Base-by-base conservation (phyloP, 139 green algal genomes). In the Zygnema circumcarinatum region DNA sequence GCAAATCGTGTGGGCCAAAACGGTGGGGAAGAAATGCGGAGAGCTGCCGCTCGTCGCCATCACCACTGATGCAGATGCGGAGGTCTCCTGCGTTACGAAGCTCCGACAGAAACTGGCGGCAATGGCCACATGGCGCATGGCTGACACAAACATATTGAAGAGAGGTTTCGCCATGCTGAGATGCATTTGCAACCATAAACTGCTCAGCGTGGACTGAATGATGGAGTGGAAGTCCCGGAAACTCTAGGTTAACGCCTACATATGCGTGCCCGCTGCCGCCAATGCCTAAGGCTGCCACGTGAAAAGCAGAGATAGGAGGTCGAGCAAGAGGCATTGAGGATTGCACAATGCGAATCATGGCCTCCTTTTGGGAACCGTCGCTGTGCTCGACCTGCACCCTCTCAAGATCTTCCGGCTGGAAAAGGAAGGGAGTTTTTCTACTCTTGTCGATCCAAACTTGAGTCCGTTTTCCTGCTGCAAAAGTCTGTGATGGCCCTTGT, bases 161-260 rank as follows among this genome's bases (percentile, higher is more conserved):
- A 33, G 7, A 33, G 3, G 16, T 25, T 75, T 94, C 92, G 7
- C 74, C 82, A 20, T 87, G 67, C 16, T 72, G 52, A 22, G 85
- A 31, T 2, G 89, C 89, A 72, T 85, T 92, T 25, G 76, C 67
- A 1, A 93, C 38, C 42, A 89, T 52, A 83, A 93, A 94, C 85
- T 94, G 92, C 84, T 94, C 92, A 29, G 92, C 92, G 83, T 94
- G 92, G 16, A 94, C 54, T 33, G 81, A 86, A n/a, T 80, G n/a
- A 7, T 89, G 79, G 72, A 94, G 56, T 21, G 92, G 85, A 31
- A 92, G 22, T 33, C 82, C 79, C 0, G 39, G 54, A 78, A 94
- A 90, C 89, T 94, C 92, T 0, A 94, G 62, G 41, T 94, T 94
- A 3, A 93, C 89, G 36, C 92, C 92, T 0, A 92, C 22, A 76